A percentile compares a stretch with the other conserved stretches of the same genome.
Evolutionary conservation across 805 yeast genomes (phyloP).

Genomic region (Diddensiella transvaalensis): DNA sequence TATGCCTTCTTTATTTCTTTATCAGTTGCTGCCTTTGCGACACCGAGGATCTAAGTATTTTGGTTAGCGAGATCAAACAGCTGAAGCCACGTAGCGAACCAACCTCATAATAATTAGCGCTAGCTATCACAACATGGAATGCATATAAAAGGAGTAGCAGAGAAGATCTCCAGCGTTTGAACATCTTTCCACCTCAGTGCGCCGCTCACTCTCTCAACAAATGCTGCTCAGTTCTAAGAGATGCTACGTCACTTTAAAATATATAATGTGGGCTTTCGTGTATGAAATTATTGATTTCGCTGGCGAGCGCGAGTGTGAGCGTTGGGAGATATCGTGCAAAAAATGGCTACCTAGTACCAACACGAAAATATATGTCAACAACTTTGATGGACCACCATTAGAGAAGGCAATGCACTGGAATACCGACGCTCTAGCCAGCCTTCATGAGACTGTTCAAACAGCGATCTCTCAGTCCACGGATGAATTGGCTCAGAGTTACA

Average conservation of each 20-base stretch:
- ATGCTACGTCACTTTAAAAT: not conserved
- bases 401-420: constrained; percentile 30
- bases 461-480: constrained; percentile 3
- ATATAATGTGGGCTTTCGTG: no score
- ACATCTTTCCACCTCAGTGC: not conserved
- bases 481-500: not conserved
- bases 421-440: constrained; percentile 29
- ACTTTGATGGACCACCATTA: constrained; percentile 2
- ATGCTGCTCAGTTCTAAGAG: not conserved
- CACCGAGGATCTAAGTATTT: constrained; percentile 60
- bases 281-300: no score
- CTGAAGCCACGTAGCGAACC: constrained; percentile 5
- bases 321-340: no score
- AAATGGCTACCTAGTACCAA: no score
- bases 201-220: no score
- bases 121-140: constrained; percentile 27
- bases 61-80: constrained; percentile 12
- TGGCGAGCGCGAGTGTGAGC: no score
- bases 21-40: constrained; percentile 64
- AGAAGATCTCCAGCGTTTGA: not conserved
- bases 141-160: not conserved
- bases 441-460: constrained; percentile 23
- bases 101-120: constrained; percentile 41
- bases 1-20: constrained; percentile 84
- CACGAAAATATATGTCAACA: constrained; percentile 11